Conservation (phyloP, 768 basidiomycete genomes). For the Leccinum imitatum region DNA sequence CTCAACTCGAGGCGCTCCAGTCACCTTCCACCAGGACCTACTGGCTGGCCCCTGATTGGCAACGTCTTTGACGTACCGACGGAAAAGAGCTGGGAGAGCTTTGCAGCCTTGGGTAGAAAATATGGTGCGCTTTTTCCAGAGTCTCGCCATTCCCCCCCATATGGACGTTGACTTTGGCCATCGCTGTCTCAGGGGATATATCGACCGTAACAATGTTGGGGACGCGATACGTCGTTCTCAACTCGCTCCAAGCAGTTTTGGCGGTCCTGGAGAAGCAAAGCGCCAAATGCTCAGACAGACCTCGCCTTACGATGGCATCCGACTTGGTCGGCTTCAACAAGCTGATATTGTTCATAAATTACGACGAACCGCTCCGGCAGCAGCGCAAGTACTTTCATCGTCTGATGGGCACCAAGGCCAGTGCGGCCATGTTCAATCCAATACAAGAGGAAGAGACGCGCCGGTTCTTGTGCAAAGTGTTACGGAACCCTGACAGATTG, state of each 20-base stretch:
- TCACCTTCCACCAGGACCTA: conserved; percentile 23
- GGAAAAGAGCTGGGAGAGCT: conserved; percentile 50
- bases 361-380: conserved; percentile 11
- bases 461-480: conserved; percentile 19
- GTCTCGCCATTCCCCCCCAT: neutral
- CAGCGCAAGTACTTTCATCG: conserved; percentile 15
- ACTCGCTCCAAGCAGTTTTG: conserved; percentile 42
- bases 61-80: conserved; percentile 54
- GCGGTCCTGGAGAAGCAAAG: conserved; percentile 55
- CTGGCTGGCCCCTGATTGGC: conserved; percentile 44
- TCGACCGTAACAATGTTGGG: conserved; percentile 35
- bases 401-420: conserved; percentile 13
- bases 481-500: conserved; percentile 16
- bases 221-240: conserved; percentile 50
- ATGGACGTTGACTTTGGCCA: conserved; percentile 9
- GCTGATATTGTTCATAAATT: conserved; percentile 6
- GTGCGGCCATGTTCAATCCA: conserved; percentile 8
- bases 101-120: conserved; percentile 50
- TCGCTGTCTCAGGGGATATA: conserved; percentile 20
- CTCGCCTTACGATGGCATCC: conserved; percentile 15
- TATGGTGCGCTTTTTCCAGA: conserved; percentile 40
- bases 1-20: neutral
- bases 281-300: conserved; percentile 45
- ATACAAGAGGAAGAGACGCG: conserved; percentile 22
- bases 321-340: conserved; percentile 21